A percentile compares a stretch with the other conserved stretches of the same genome.
Evolutionary conservation across 2,329 filamentous ascomycete genomes (phyloP).

Genomic region (Curvularia lunata): DNA sequence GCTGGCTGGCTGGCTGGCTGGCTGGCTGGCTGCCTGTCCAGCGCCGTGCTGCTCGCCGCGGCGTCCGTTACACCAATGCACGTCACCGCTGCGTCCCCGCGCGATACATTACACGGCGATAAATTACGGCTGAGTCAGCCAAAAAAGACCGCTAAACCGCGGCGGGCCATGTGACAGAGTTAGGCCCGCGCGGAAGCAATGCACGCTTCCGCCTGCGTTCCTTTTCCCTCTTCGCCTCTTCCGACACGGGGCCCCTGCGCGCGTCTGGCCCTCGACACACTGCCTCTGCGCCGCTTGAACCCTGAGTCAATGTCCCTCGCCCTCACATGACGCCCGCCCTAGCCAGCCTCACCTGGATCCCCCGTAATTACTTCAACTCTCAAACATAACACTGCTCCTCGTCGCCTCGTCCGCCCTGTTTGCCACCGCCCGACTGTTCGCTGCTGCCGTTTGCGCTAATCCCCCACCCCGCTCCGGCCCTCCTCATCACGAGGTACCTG

Average conservation of each 20-base stretch:
- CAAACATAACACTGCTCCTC: neutral
- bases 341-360: conserved; percentile 21
- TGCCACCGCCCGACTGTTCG: conserved; percentile 5
- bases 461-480: conserved; percentile 6
- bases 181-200: conserved; percentile 21
- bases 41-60: no score
- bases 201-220: conserved; percentile 25
- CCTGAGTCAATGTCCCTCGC: conserved; percentile 17
- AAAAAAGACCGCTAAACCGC: conserved; percentile 9
- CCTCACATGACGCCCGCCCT: conserved; percentile 10
- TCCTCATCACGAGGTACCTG: conserved; percentile 34
- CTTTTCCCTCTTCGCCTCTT: conserved; percentile 28
- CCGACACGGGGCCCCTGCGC: conserved; percentile 22
- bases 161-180: conserved; percentile 26
- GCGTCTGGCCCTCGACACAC: conserved; percentile 21
- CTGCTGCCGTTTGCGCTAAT: conserved; percentile 10
- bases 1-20: conserved; percentile 6
- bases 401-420: conserved; percentile 8
- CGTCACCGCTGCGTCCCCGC: conserved; percentile 28
- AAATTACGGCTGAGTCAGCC: conserved; percentile 40
- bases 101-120: conserved; percentile 18
- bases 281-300: conserved; percentile 20
- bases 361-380: neutral
- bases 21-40: no score
- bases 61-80: conserved; percentile 17